Evolutionary conservation across 2,329 filamentous ascomycete species (phyloP), one percentile per base, ranked within the genome.

Genomic region (Sporothrix mexicana): DNA sequence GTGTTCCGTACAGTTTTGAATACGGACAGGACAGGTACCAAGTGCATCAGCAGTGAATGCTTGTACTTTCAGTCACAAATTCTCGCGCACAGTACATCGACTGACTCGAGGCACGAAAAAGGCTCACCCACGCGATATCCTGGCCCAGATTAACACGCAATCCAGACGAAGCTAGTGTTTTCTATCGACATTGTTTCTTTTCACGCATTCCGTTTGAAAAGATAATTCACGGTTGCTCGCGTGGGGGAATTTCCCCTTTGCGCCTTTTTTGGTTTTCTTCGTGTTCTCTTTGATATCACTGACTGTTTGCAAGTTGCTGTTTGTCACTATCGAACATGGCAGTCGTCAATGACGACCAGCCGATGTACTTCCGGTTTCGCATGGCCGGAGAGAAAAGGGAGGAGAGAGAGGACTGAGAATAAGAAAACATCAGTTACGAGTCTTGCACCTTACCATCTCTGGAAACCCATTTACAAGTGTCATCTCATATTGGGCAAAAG

Each of bases 271-370:
- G 6, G 25, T 7, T 8, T 17, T 41, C n/a, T 59, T 36, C 30
- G 5, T 36, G 3, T n/a, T 55, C 30, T 36, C 4, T 36, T 41
- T 36, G 30, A 36, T 55, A 68, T 45, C 64, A 5, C 15, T 3
- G 15, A 30, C 25, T 53, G 47, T 68, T 68, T 10, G 64, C 17
- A 36, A 41, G 13, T 68, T 53, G 47, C 64, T 8, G 51, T 57
- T 69, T 69, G 51, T 69, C 67, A 57, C 67, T 69, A 55, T 69
- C 66, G 43, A 55, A 25, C 10, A n/a, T n/a, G 25, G 66, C 20
- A n/a, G 12, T 55, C n/a, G 30, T 17, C 49, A n/a, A 20, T 30
- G 41, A 12, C 15, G 15, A 6, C 8, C n/a, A 13, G 51, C 15
- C 15, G 10, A 10, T 70, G 20, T 49, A 6, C 30, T 30, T n/a